Evolutionary conservation across 2,329 filamentous ascomycete genomes (phyloP).

Genomic region (Ilyonectria robusta): DNA sequence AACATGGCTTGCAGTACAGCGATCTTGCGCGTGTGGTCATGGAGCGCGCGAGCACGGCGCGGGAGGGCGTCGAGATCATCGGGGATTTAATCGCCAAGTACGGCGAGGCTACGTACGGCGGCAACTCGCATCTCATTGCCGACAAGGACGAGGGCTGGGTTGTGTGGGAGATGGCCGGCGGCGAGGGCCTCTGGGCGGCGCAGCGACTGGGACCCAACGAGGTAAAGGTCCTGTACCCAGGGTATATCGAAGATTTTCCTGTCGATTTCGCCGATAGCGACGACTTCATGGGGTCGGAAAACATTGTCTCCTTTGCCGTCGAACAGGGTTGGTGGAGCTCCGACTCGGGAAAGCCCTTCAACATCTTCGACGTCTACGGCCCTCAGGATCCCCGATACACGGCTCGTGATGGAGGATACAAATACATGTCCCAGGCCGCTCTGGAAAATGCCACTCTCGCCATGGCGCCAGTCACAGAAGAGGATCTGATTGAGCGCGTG

Average conservation of each 20-base stretch:
- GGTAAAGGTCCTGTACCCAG: constrained; percentile 42
- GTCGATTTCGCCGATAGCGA: constrained; percentile 27
- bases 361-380: constrained; percentile 41
- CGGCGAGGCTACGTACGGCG: constrained; percentile 42
- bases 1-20: constrained; percentile 42
- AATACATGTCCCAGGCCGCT: constrained; percentile 44
- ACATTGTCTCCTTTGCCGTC: constrained; percentile 42
- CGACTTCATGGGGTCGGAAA: constrained; percentile 38
- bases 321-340: constrained; percentile 44
- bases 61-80: constrained; percentile 41
- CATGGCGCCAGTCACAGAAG: constrained; percentile 41
- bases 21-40: constrained; percentile 44
- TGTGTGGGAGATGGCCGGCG: constrained; percentile 45
- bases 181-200: constrained; percentile 42
- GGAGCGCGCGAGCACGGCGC: constrained; percentile 39
- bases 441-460: constrained; percentile 38
- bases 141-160: constrained; percentile 44
- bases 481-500: constrained; percentile 42
- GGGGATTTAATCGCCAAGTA: constrained; percentile 35
- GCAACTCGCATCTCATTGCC: constrained; percentile 43
- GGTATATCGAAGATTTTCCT: constrained; percentile 43
- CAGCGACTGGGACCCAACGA: constrained; percentile 40
- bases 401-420: constrained; percentile 43
- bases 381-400: constrained; percentile 41
- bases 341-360: constrained; percentile 37